Evolutionary conservation across 306 rosid species (phyloP).

Genomic region (Dalbergia oliveri): DNA sequence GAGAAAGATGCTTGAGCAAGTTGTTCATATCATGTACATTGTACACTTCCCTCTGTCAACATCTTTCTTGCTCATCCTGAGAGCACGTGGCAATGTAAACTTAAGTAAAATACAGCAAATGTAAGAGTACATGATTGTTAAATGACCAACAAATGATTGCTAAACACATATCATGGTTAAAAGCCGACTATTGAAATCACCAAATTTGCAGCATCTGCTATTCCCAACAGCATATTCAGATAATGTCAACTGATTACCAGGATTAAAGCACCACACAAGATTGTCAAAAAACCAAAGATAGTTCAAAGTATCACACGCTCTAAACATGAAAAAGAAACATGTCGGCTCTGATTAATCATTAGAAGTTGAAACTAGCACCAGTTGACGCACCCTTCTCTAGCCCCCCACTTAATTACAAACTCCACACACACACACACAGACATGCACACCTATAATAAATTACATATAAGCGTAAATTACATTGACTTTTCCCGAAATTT

Average conservation of each 20-base stretch:
- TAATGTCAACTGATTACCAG: slow-evolving; percentile 9
- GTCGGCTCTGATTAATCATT: slow-evolving; percentile 25
- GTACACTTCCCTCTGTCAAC: background rate
- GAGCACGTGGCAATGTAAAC: background rate
- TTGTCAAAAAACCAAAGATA: background rate
- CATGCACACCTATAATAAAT: background rate
- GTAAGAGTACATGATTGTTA: background rate
- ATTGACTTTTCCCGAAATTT: no score
- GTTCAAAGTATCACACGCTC: slow-evolving; percentile 23
- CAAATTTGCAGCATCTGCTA: slow-evolving; percentile 32
- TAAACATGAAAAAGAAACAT: slow-evolving; percentile 3
- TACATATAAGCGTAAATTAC: no score
- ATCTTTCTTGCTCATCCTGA: background rate
- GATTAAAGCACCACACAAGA: slow-evolving; percentile 13
- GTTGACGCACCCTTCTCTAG: slow-evolving; percentile 11
- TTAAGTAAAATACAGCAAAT: background rate
- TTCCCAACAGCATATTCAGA: slow-evolving; percentile 28
- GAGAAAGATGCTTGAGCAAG: background rate
- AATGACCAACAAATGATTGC: slow-evolving; percentile 28
- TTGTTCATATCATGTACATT: background rate
- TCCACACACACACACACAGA: slow-evolving; percentile 21
- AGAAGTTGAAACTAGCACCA: background rate
- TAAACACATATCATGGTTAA: slow-evolving; percentile 23
- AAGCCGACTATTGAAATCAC: slow-evolving; percentile 17
- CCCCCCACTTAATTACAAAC: slow-evolving; percentile 29